Conservation (phyloP, 257 asterid species). For the Jaltomata sinuosa region DNA sequence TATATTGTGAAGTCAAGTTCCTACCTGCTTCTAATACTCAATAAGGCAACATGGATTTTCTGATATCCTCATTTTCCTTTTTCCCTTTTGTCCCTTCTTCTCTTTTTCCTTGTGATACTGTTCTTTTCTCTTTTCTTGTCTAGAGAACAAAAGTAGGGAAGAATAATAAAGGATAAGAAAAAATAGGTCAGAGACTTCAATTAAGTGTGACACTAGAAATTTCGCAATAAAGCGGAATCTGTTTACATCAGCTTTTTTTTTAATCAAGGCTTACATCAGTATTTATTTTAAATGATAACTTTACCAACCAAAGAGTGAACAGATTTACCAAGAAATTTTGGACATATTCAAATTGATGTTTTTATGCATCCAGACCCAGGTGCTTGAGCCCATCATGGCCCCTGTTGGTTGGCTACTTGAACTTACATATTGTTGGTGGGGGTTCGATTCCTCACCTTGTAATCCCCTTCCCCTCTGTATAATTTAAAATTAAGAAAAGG, state of each 20-base stretch:
- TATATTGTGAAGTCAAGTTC: background rate
- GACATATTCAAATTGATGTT: background rate
- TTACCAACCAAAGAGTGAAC: background rate
- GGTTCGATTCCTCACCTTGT: background rate
- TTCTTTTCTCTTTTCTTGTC: background rate
- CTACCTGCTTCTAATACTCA: background rate
- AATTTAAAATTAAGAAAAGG: background rate
- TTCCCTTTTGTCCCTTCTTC: background rate
- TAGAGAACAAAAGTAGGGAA: background rate
- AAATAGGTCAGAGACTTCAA: background rate
- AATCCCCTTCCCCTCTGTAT: background rate
- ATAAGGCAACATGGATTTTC: background rate
- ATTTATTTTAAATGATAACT: background rate
- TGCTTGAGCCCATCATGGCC: background rate
- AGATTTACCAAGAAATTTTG: background rate
- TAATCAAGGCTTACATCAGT: background rate
- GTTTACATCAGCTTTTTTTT: background rate
- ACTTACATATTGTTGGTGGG: background rate
- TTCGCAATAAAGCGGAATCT: background rate
- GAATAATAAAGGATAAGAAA: background rate
- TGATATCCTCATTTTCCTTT: background rate
- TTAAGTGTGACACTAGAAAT: background rate
- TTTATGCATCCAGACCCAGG: background rate
- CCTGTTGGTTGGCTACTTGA: background rate
- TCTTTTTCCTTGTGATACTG: background rate